Percentiles rank a stretch among this genome's conserved stretches.
These are phyloP conservation scores for Termitomyces bulborhizus DNA, from an alignment of 768 basidiomycete species.

Conservation along the genomic window DNA sequence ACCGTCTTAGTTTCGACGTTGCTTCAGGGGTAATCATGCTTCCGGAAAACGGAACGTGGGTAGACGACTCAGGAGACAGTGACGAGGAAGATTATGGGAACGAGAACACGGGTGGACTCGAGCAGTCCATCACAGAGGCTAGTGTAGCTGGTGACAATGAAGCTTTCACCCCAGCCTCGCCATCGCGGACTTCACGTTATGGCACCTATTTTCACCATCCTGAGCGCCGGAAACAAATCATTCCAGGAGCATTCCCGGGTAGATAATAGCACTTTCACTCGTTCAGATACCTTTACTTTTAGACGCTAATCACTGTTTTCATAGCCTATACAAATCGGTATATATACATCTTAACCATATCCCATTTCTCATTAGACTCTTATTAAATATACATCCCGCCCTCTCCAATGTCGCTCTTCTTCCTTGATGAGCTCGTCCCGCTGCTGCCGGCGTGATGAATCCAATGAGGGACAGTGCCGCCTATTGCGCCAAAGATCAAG, in stretches of 20 bases:
- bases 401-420: slow-evolving; percentile 33
- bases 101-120: slow-evolving; percentile 23
- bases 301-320: neutral
- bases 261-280: slow-evolving; percentile 4
- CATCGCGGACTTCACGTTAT: slow-evolving; percentile 51
- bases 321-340: neutral
- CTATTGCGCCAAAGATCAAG: slow-evolving; percentile 28
- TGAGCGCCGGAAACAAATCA: slow-evolving; percentile 51
- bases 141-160: slow-evolving; percentile 14
- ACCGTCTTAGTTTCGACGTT: slow-evolving; percentile 78
- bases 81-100: slow-evolving; percentile 40
- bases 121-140: slow-evolving; percentile 22
- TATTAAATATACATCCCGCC: slow-evolving; percentile 46
- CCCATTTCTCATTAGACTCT: no score
- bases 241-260: slow-evolving; percentile 58
- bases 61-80: slow-evolving; percentile 43
- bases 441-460: slow-evolving; percentile 1
- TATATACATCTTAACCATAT: neutral
- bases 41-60: slow-evolving; percentile 68
- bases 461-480: slow-evolving; percentile 19
- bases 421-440: slow-evolving; percentile 6
- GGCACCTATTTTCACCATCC: slow-evolving; percentile 86
- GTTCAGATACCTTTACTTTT: neutral
- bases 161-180: slow-evolving; percentile 18
- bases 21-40: slow-evolving; percentile 86